These are phyloP conservation scores for Pezicula radicicola DNA, from an alignment of 2,329 filamentous ascomycete species.

Conservation along the genomic window DNA sequence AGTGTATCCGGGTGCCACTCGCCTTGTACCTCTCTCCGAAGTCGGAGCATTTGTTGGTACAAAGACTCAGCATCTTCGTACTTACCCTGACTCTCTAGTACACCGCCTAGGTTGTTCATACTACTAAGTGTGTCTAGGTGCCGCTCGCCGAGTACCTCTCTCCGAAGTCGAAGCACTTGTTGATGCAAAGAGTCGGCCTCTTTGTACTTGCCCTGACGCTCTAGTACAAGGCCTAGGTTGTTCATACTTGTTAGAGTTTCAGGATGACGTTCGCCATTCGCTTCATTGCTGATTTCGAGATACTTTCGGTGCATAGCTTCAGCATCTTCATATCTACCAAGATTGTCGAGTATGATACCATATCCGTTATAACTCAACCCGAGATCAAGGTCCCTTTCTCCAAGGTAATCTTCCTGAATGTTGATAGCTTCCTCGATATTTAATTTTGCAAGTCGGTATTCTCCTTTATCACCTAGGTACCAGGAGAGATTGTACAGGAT, in stretches of 20 bases:
- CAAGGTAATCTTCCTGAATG: too few species aligned
- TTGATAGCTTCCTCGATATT: too few species aligned
- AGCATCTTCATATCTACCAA: not conserved
- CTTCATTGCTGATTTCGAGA: slow-evolving; percentile 1
- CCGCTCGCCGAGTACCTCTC: not conserved
- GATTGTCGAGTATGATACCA: too few species aligned
- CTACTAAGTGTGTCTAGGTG: not conserved
- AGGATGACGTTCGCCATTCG: not conserved
- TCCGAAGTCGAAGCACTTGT: not conserved
- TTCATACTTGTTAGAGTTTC: not conserved
- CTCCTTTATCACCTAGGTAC: too few species aligned
- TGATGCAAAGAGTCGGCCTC: slow-evolving; percentile 3
- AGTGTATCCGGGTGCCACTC: not conserved
- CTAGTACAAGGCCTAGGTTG: slow-evolving; percentile 1
- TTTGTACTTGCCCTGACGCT: slow-evolving; percentile 5
- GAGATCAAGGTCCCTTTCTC: too few species aligned
- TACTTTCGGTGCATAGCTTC: not conserved
- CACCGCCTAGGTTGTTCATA: not conserved
- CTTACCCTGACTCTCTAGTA: not conserved
- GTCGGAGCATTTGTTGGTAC: not conserved
- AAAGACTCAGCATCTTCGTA: not conserved
- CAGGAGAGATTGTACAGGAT: too few species aligned
- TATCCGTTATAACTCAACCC: too few species aligned
- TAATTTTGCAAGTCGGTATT: too few species aligned
- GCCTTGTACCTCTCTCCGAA: slow-evolving; percentile 1